phyloP scores from a whole-genome alignment of 140 eudicot genomes.

The Eryngium alpinum region DNA sequence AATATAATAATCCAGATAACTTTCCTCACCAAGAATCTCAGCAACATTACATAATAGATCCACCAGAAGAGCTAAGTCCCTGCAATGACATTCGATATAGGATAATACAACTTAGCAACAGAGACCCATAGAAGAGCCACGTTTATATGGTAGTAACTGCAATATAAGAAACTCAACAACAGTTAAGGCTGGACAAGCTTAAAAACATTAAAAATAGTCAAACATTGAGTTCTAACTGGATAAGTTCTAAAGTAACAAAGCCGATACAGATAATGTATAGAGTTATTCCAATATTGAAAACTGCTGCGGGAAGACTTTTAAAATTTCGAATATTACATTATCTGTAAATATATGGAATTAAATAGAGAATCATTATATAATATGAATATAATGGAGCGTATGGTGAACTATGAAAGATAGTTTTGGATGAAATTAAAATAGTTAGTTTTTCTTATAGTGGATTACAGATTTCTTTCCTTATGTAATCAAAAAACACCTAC shows the following conservation, averaged over 20 bases:
- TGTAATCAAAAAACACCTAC: too few relatives aligned
- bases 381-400: too few relatives aligned
- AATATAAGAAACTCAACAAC: background rate
- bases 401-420: too few relatives aligned
- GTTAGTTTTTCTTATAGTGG: too few relatives aligned
- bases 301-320: too few relatives aligned
- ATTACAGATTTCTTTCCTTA: too few relatives aligned
- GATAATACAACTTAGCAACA: conserved; percentile 2
- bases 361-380: too few relatives aligned
- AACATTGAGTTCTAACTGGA: background rate
- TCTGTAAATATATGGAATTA: too few relatives aligned
- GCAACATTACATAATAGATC: conserved; percentile 61
- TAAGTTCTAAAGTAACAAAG: background rate
- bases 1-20: conserved; percentile 76
- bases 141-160: background rate
- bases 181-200: background rate
- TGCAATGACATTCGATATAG: conserved; percentile 24
- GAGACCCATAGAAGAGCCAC: background rate
- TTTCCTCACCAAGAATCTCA: conserved; percentile 48
- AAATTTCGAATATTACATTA: too few relatives aligned
- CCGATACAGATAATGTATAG: background rate
- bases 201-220: background rate
- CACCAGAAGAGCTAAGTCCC: conserved; percentile 78
- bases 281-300: too few relatives aligned
- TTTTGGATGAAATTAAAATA: too few relatives aligned